Evolutionary conservation across 2,329 filamentous ascomycete species (phyloP), one percentile per base, ranked within the genome.

Genomic region (Colletotrichum lini): DNA sequence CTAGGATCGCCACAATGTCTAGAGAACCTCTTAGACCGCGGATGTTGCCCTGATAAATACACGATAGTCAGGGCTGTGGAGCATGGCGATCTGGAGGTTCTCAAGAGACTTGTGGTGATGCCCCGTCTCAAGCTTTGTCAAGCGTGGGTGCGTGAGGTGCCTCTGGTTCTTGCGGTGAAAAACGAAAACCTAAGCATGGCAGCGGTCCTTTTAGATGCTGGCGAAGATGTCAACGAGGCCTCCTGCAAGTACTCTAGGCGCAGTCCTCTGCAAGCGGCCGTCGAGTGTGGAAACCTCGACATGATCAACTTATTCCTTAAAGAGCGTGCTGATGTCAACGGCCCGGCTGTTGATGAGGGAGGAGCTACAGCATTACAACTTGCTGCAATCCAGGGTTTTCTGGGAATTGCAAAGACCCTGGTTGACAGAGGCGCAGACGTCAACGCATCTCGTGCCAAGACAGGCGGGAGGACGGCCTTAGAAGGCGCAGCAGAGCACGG

Each of bases 401-500:
- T 71, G 1, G 57, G 56, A 1, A 10, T 63, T 2, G 44, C 64
- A 4, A 63, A 35, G n/a, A 21, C 10, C 8, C 5, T 71, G 2
- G 13, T 67, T 1, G 68, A 71, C 2, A 3, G 3, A 18, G 68
- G 57, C 0, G 68, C 68, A 2, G 13, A 45, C 49, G 30, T 67
- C 12, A 15, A 70, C 15, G 67, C 63, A 3, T 18, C 49, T 4
- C n/a, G 47, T 1, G 67, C 67, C 10, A 5, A n/a, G 3, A 1
- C 3, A 2, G 0, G 4, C 8, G 67, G 63, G 1, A 16, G 67
- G 18, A 70, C 67, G 0, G 42, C 67, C 0, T 8, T 70, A 2
- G 67, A 70, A 18, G 63, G 56, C 13, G 67, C 63, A 10, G 63
- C 67, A 9, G 63, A 70, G 6, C 18, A 62, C 15, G 63, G 63